phyloP scores from a whole-genome alignment of 768 basidiomycete genomes.

The Udeniomyces megalosporus region DNA sequence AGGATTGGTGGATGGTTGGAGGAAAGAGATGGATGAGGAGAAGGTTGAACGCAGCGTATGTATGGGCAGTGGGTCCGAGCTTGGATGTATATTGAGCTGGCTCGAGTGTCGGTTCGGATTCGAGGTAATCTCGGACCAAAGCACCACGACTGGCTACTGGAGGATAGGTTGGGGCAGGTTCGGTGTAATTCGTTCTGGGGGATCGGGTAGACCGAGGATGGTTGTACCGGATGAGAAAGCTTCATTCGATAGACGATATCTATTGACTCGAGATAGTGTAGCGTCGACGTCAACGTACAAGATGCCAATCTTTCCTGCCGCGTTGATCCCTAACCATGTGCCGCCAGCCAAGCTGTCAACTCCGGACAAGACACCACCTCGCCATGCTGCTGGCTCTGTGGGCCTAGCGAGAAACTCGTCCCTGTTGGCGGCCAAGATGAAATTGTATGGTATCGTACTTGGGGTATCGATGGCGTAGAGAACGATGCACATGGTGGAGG shows the following conservation, averaged over 20 bases:
- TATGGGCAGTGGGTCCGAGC: background rate
- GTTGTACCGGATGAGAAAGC: too few species aligned
- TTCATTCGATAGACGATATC: too few species aligned
- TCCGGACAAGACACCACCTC: background rate
- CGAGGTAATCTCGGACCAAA: background rate
- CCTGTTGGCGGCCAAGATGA: conserved; percentile 7
- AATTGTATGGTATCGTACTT: conserved; percentile 12
- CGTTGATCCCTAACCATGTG: conserved; percentile 11
- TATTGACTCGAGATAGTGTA: too few species aligned
- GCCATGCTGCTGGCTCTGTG: background rate
- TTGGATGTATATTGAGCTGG: background rate
- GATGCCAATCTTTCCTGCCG: conserved; percentile 1
- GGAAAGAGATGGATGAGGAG: conserved; percentile 12
- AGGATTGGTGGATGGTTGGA: background rate
- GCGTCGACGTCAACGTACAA: conserved; percentile 3
- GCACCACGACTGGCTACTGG: background rate
- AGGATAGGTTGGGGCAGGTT: background rate
- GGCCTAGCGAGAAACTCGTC: conserved; percentile 14
- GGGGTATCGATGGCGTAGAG: conserved; percentile 4
- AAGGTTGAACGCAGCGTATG: conserved; percentile 12
- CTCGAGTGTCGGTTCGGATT: background rate
- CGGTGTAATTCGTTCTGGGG: conserved; percentile 14
- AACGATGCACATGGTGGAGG: conserved; percentile 12
- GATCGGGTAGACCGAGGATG: too few species aligned
- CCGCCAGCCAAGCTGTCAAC: conserved; percentile 5